Percentiles rank a stretch among this genome's conserved stretches.
These are phyloP conservation scores for Pulveroboletus sp. DNA, from an alignment of 768 basidiomycete genomes.

Conservation along the genomic window DNA sequence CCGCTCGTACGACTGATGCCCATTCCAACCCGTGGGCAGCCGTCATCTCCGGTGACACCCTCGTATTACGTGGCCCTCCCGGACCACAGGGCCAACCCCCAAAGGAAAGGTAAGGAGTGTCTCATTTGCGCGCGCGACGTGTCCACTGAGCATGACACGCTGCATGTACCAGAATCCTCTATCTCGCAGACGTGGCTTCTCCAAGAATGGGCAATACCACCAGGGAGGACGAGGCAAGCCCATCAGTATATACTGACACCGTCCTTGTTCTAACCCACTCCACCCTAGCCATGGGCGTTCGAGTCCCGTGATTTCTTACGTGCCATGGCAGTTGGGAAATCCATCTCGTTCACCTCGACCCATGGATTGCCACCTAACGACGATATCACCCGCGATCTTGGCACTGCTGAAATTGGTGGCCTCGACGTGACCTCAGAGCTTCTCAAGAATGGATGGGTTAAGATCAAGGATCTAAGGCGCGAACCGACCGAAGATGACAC, in stretches of 20 bases:
- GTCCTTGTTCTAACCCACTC: constrained; percentile 1
- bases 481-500: constrained; percentile 77
- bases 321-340: constrained; percentile 80
- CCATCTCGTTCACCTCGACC: constrained; percentile 76
- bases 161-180: constrained; percentile 57
- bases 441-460: constrained; percentile 90
- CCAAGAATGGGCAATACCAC: constrained; percentile 80
- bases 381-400: constrained; percentile 75
- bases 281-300: constrained; percentile 75
- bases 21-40: constrained; percentile 40
- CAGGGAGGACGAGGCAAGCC: constrained; percentile 80
- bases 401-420: constrained; percentile 66
- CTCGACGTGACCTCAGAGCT: constrained; percentile 71
- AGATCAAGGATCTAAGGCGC: constrained; percentile 81
- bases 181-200: constrained; percentile 82
- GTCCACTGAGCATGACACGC: constrained; percentile 9
- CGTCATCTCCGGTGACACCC: constrained; percentile 86
- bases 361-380: constrained; percentile 77
- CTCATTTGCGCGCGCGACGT: neutral
- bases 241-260: neutral
- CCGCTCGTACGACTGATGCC: constrained; percentile 14
- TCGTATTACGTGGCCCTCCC: constrained; percentile 73
- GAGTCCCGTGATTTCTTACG: constrained; percentile 92
- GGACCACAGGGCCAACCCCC: constrained; percentile 82
- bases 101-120: constrained; percentile 69